Percentiles rank a stretch among this genome's conserved stretches.
phyloP scores from a whole-genome alignment of 192 early-diverging fungal genomes.

The Gigaspora rosea region DNA sequence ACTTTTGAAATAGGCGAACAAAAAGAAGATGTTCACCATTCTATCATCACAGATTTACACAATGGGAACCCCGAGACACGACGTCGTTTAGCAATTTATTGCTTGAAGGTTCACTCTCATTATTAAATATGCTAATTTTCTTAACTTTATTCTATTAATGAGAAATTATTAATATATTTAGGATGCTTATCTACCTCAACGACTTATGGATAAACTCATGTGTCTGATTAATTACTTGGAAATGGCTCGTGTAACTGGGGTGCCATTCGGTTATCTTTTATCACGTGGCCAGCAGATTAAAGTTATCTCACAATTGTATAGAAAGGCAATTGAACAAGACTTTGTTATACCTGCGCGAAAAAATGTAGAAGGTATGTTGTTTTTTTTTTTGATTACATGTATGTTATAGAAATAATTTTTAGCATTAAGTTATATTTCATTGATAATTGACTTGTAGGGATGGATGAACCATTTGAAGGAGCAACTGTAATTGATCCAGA shows the following conservation, averaged over 20 bases:
- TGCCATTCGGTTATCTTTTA: slow-evolving; percentile 92
- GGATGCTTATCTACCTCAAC: slow-evolving; percentile 92
- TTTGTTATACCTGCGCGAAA: slow-evolving; percentile 89
- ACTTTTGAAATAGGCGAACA: slow-evolving; percentile 70
- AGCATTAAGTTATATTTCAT: not conserved
- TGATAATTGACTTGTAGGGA: slow-evolving; percentile 42
- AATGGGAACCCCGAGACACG: slow-evolving; percentile 95
- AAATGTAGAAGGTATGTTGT: slow-evolving; percentile 58
- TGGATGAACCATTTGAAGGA: slow-evolving; percentile 91
- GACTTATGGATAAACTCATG: slow-evolving; percentile 97
- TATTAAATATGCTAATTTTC: not conserved
- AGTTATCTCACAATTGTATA: slow-evolving; percentile 95
- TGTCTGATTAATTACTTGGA: slow-evolving; percentile 95
- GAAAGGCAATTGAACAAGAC: slow-evolving; percentile 79
- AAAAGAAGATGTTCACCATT: slow-evolving; percentile 99
- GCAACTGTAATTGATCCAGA: slow-evolving; percentile 95
- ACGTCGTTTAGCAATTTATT: slow-evolving; percentile 93
- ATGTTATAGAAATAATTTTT: not conserved
- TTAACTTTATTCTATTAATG: not conserved
- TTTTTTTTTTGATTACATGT: not conserved
- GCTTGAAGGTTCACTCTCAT: slow-evolving; percentile 67
- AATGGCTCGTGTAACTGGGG: slow-evolving; percentile 98
- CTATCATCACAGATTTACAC: slow-evolving; percentile 96
- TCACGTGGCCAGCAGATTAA: slow-evolving; percentile 97
- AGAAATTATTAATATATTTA: slow-evolving; percentile 10